phyloP scores from a whole-genome alignment of 371 early-diverging fungal genomes.

The Mucor ambiguus region DNA sequence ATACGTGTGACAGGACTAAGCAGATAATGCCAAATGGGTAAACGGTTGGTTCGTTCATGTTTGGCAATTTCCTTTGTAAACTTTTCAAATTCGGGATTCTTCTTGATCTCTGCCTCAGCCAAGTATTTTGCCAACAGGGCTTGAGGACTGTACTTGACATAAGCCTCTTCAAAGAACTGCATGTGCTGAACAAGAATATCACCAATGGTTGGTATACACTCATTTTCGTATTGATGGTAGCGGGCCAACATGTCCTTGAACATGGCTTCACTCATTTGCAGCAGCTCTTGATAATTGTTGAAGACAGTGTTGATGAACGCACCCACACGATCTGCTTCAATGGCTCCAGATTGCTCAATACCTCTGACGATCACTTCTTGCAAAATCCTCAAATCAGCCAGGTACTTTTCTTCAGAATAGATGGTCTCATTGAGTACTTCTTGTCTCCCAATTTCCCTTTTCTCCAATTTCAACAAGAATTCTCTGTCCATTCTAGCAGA shows the following conservation, averaged over 20 bases:
- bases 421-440: conserved; percentile 91
- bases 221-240: conserved; percentile 62
- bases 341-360: conserved; percentile 30
- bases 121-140: conserved; percentile 83
- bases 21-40: conserved; percentile 61
- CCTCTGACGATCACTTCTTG: conserved; percentile 36
- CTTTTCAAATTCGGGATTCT: conserved; percentile 68
- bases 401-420: conserved; percentile 86
- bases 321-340: conserved; percentile 58
- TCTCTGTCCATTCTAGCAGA: conserved; percentile 69
- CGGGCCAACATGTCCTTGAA: conserved; percentile 66
- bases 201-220: conserved; percentile 81
- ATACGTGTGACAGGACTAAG: conserved; percentile 82
- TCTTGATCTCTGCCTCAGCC: conserved; percentile 72
- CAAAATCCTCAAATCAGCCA: conserved; percentile 61
- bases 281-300: conserved; percentile 77
- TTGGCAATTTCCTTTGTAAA: conserved; percentile 72
- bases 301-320: conserved; percentile 82
- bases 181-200: conserved; percentile 83
- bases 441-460: conserved; percentile 82
- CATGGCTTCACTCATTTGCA: conserved; percentile 73
- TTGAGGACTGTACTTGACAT: conserved; percentile 87
- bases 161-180: conserved; percentile 74
- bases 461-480: conserved; percentile 66
- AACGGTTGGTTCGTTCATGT: conserved; percentile 63